Evolutionary conservation across 495 filamentous ascomycete genomes (phyloP).

Genomic region (Aspergillus biplanus): DNA sequence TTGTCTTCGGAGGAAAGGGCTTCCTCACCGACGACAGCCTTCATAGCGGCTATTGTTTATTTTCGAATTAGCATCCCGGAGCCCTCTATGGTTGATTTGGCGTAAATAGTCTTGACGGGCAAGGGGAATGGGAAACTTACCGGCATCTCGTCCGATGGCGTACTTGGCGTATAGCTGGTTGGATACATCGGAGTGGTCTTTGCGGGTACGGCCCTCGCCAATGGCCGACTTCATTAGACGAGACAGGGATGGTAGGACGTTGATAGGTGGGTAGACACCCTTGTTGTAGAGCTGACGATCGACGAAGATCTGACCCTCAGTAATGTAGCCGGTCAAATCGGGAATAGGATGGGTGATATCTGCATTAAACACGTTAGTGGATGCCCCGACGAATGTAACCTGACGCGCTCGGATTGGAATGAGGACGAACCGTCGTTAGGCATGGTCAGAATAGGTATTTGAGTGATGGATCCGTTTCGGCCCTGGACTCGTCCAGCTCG

Average conservation of each 20-base stretch:
- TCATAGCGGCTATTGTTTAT: slow-evolving; percentile 77
- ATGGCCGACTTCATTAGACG: slow-evolving; percentile 99
- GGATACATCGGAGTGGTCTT: slow-evolving; percentile 96
- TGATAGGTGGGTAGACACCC: slow-evolving; percentile 98
- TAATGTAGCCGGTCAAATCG: slow-evolving; percentile 98
- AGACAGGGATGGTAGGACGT: slow-evolving; percentile 96
- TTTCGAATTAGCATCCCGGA: background rate
- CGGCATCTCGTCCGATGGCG: slow-evolving; percentile 94
- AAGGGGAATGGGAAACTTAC: slow-evolving; percentile 36
- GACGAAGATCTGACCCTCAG: slow-evolving; percentile 97
- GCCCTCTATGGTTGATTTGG: background rate
- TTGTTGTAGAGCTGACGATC: slow-evolving; percentile 95
- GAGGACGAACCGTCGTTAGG: slow-evolving; percentile 81
- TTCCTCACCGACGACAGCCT: slow-evolving; percentile 98
- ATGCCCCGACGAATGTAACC: background rate
- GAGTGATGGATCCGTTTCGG: slow-evolving; percentile 96
- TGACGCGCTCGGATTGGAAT: background rate
- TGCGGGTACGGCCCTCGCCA: slow-evolving; percentile 91
- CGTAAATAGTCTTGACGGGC: too few relatives aligned
- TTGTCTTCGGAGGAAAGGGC: slow-evolving; percentile 95
- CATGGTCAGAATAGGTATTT: slow-evolving; percentile 99
- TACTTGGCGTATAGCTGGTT: slow-evolving; percentile 99
- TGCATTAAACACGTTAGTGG: slow-evolving; percentile 30
- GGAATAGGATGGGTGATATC: slow-evolving; percentile 99
- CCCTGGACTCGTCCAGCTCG: slow-evolving; percentile 98